Percentiles rank a stretch among this genome's conserved stretches.
Conservation (phyloP, 257 asterid species). For the Solanum lycopersicoides region DNA sequence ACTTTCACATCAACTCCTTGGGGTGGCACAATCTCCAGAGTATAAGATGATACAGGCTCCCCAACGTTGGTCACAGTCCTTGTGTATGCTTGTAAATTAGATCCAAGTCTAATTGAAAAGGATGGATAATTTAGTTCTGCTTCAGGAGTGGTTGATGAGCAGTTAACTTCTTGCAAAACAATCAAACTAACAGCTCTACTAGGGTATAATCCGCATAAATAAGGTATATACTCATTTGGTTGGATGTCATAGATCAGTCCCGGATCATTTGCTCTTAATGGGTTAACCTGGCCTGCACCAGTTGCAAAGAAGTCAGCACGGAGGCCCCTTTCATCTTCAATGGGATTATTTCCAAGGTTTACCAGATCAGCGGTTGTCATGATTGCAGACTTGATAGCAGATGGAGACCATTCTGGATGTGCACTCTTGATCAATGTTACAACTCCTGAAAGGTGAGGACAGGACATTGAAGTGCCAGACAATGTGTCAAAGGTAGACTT, state of each 20-base stretch:
- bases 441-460: constrained; percentile 31
- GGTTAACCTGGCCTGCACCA: constrained; percentile 28
- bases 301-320: constrained; percentile 15
- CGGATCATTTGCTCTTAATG: constrained; percentile 16
- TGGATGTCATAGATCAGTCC: constrained; percentile 25
- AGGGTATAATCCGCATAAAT: constrained; percentile 15
- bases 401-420: constrained; percentile 30
- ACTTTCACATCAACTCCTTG: constrained; percentile 9
- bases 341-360: neutral
- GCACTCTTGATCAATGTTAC: constrained; percentile 14
- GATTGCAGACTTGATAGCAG: constrained; percentile 24
- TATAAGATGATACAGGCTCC: constrained; percentile 10
- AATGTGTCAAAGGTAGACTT: constrained; percentile 4
- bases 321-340: neutral
- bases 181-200: neutral
- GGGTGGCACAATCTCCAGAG: neutral
- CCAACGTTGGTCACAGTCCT: constrained; percentile 40
- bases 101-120: constrained; percentile 6
- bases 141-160: constrained; percentile 7
- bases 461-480: constrained; percentile 31
- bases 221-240: constrained; percentile 11
- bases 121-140: constrained; percentile 37
- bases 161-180: neutral
- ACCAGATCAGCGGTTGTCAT: constrained; percentile 16
- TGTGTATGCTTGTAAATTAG: neutral